Evolutionary conservation across 495 filamentous ascomycete genomes (phyloP), one percentile per base, ranked within the genome.

Genomic region (Letharia columbiana): DNA sequence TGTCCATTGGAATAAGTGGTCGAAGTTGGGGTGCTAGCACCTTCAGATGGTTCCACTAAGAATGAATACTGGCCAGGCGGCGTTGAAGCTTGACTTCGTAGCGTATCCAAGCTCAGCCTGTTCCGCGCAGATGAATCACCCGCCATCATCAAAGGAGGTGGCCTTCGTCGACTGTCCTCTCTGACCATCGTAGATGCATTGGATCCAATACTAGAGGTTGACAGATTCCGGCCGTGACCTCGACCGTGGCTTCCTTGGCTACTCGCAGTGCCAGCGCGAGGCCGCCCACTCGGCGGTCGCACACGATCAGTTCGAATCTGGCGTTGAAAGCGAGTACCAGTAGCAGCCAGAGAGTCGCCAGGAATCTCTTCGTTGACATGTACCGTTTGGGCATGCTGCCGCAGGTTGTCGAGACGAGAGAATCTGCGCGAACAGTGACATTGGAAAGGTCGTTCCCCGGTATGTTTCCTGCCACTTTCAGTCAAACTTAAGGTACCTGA

Each of bases 361-460:
- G 94, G 94, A 28, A 98, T 98, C 60, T 96, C 93, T 73, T 98
- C 95, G 76, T 98, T 96, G 54, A 95, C 89, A 72, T 98, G 95
- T 2, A 98, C 95, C 0, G 95, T 98, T 72, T 96, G 95, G 20
- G 94, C 95, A 78, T 98, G 94, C 71, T 98, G 94, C 49, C 94
- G 86, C 45, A 98, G 80, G 70, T 98, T 98, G 75, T 98, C 94
- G 45, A 98, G 84, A 44, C 94, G 86, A n/a, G 94, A 98, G 75
- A 98, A 98, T 70, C 92, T 85, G 49, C 94, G 86, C 4, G 89
- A 89, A 75, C 94, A 98, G 75, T 98, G 94, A 72, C 94, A 98
- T 75, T 96, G 91, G 71, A 98, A 98, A 1, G 94, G 94, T 18
- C 94, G 89, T 76, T 98, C 94, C 28, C 94, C 94, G 3, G 94